Base-by-base conservation (phyloP, 371 early-diverging fungal species). In the Blastocladiella emersonii region DNA sequence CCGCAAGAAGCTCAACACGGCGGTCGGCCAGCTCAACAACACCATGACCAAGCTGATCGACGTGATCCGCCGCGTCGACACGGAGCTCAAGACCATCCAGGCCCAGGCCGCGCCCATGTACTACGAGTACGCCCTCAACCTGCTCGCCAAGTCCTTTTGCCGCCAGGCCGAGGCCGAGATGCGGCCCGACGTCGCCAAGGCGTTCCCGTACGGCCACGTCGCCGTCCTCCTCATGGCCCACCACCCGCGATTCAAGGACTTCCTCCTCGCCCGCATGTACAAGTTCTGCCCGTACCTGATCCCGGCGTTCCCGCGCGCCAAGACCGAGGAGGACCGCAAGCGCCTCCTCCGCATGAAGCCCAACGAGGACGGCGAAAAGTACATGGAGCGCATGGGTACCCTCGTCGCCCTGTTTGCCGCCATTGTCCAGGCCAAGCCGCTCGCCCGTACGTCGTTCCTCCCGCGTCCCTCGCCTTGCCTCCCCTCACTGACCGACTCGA, bases 261-360 rank as follows among this genome's bases (percentile, higher is more conserved):
- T 89, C 45, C 65, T 92, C n/a, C 70, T 90, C 59, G 84, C 85
- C 13, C 78, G 91, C 12, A 67, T 92, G 44, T 72, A 79, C 56
- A 90, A 90, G 64, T 80, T 86, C 48, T 92, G 92, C 64, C 87
- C 85, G 1, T 89, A 85, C 63, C 66, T 87, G 8, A 77, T 87
- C 12, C 70, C 39, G 8, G 2, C 37, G 13, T 32, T 30, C 13
- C 44, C 23, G 21, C 34, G 13, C 21, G 17, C 34, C 27, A 34
- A 56, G 43, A 64, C 23, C 34, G 19, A 25, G 2, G 56, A 34
- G 25, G 68, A 63, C 36, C 57, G 34, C 64, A 71, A 75, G 65
- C 61, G 43, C 68, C 74, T 30, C 34, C 76, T 64, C 71, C 65
- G 27, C 57, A 76, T 35, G 78, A 76, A 56, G 70, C 69, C 57